A percentile compares a stretch with the other conserved stretches of the same genome.
These are phyloP conservation scores for Paraconiothyrium sp. DNA, from an alignment of 2,329 filamentous ascomycete species.

Conservation along the genomic window DNA sequence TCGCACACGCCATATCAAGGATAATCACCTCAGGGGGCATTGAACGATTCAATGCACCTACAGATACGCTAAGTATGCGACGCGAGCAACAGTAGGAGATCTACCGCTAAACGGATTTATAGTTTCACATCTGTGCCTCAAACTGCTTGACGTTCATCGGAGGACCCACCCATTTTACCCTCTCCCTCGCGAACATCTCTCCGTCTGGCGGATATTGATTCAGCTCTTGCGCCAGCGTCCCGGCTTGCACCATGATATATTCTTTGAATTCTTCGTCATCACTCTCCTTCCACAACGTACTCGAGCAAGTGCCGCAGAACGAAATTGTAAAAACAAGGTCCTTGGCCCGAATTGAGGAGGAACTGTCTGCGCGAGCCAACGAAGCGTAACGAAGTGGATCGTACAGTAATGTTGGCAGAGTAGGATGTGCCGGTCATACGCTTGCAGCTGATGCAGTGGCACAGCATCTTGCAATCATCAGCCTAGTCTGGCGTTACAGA, in stretches of 20 bases:
- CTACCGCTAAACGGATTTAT: neutral
- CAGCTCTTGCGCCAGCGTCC: constrained; percentile 20
- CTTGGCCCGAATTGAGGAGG: constrained; percentile 24
- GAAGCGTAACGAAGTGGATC: constrained; percentile 19
- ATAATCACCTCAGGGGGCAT: neutral
- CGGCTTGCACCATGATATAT: constrained; percentile 23
- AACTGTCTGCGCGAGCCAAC: constrained; percentile 24
- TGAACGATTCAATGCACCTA: neutral
- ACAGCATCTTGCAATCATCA: constrained; percentile 21
- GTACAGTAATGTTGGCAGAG: constrained; percentile 26
- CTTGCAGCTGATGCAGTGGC: constrained; percentile 28
- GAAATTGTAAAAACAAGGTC: constrained; percentile 25
- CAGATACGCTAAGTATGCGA: neutral
- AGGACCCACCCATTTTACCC: constrained; percentile 23
- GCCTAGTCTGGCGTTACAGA: neutral
- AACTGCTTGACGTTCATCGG: constrained; percentile 24
- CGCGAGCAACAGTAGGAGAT: neutral
- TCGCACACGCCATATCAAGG: neutral
- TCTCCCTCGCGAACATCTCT: constrained; percentile 25
- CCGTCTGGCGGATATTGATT: constrained; percentile 21
- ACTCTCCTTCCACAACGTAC: constrained; percentile 31
- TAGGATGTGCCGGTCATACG: constrained; percentile 25
- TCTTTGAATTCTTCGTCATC: constrained; percentile 25
- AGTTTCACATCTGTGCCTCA: constrained; percentile 18
- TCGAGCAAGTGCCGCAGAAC: constrained; percentile 29